Evolutionary conservation across 257 asterid genomes (phyloP).

Genomic region (Solanum virginianum): DNA sequence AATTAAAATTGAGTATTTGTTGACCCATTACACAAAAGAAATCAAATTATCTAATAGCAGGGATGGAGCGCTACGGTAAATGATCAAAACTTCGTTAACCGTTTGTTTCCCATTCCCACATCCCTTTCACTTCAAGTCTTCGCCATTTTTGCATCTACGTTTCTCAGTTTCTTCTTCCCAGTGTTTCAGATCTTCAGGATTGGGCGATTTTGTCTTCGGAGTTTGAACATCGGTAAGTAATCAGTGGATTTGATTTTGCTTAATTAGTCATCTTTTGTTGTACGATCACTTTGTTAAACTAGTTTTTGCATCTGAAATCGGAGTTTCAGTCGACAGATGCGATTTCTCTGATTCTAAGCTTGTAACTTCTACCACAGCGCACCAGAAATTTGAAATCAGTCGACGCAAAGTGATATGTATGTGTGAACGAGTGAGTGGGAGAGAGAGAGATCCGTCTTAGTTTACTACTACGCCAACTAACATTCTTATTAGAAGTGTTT

Average conservation of each 20-base stretch:
- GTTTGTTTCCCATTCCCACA: background rate
- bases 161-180: background rate
- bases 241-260: background rate
- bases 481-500: background rate
- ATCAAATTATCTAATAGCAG: background rate
- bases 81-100: background rate
- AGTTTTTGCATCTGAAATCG: background rate
- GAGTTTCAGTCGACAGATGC: background rate
- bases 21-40: too few relatives aligned
- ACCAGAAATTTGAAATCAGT: background rate
- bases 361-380: background rate
- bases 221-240: background rate
- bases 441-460: background rate
- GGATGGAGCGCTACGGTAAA: background rate
- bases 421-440: background rate
- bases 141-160: slow-evolving; percentile 13
- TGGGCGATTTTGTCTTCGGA: background rate
- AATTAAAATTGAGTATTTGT: too few relatives aligned
- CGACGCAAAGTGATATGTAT: background rate
- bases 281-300: background rate
- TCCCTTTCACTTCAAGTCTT: slow-evolving; percentile 29
- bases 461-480: background rate
- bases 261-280: background rate
- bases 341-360: background rate
- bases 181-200: slow-evolving; percentile 17